Base-by-base conservation (phyloP, 2,329 filamentous ascomycete genomes). In the Microsporum canis region DNA sequence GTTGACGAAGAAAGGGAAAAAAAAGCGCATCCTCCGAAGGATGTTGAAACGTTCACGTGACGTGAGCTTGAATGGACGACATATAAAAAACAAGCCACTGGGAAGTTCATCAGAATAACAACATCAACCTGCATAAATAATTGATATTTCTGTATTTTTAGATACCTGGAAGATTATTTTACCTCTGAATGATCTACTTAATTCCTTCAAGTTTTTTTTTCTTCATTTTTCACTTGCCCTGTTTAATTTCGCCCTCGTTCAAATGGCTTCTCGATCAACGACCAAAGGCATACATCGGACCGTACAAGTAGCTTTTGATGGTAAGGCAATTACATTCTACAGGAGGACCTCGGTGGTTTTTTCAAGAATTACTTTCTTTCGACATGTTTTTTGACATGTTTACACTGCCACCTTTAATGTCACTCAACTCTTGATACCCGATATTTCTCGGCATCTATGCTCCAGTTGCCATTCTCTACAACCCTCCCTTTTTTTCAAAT, bases 291-390 rank as follows among this genome's bases (percentile, higher is more conserved):
- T 36, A n/a, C 51, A 55, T 17, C 51, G 75, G 68, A 73, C 68
- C 64, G 69, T 76, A 60, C 75, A 77, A 69, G 71, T 73, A 64
- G 70, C 72, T 67, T 74, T 76, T 66, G 76, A 78, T 71, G 76
- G 76, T 78, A 76, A 76, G 39, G 23, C 39, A 27, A 23, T 12
- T 41, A 17, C n/a, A 31, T 12, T 41, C 17, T 58, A 3, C 1
- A 14, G 10, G 34, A 17, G 29, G 12, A 17, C 23, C 12, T 27
- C 5, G 17, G 1, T 14, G 10, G 33, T n/a, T 29, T 31, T 29
- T 43, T 14, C 4, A 5, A 27, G 34, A n/a, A 8, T 29, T 43
- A 14, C 10, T 10, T 34, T 33, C 12, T 29, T 41, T 41, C 14
- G 6, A 41, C 23, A 6, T 4, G 14, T 12, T 33, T n/a, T 43